These are phyloP conservation scores for Penicillium nordicum DNA, from an alignment of 2,329 filamentous ascomycete genomes.

Conservation along the genomic window DNA sequence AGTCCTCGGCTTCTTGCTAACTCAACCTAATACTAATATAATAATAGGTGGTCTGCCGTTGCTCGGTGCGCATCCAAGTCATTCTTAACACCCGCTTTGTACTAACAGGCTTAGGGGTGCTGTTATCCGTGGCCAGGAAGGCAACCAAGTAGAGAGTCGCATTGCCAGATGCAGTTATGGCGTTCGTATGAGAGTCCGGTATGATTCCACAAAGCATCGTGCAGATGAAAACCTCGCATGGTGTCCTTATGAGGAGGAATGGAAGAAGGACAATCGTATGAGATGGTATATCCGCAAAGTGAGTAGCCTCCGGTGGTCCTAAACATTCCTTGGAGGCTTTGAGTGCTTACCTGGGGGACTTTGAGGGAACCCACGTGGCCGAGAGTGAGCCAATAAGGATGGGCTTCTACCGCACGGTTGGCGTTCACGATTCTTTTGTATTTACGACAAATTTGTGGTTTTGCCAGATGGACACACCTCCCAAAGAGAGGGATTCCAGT, in stretches of 20 bases:
- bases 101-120: constrained; percentile 18
- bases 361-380: constrained; percentile 14
- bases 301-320: background rate
- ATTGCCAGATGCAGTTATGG: constrained; percentile 25
- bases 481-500: background rate
- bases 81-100: no score
- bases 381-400: constrained; percentile 19
- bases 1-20: constrained; percentile 1
- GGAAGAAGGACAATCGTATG: background rate
- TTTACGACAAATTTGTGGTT: constrained; percentile 6
- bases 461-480: background rate
- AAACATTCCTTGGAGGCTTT: background rate
- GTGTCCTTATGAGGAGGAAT: constrained; percentile 10
- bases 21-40: background rate
- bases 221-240: background rate
- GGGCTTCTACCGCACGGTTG: background rate
- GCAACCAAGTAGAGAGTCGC: constrained; percentile 22
- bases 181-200: fast-evolving
- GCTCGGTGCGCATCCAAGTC: constrained; percentile 16
- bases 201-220: background rate
- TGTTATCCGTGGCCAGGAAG: constrained; percentile 23
- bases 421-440: background rate
- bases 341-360: background rate
- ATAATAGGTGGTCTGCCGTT: constrained; percentile 26
- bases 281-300: constrained; percentile 27